Evolutionary conservation across 768 basidiomycete genomes (phyloP).

Genomic region (Hirschioporus abietinus): DNA sequence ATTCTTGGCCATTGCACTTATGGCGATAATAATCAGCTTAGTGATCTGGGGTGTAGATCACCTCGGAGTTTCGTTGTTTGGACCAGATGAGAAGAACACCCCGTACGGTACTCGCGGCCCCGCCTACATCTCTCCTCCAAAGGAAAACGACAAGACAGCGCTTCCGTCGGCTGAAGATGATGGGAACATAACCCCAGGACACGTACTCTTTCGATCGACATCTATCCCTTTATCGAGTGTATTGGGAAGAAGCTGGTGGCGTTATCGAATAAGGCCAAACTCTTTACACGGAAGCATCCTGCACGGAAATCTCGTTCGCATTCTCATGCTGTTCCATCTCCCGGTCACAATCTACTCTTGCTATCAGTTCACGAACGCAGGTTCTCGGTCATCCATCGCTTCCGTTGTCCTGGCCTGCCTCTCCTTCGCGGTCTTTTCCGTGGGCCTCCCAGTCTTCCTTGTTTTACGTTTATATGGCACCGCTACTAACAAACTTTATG

Average conservation of each 20-base stretch:
- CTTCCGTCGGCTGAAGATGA: conserved; percentile 9
- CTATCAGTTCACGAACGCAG: conserved; percentile 72
- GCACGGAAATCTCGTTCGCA: conserved; percentile 87
- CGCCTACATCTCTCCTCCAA: conserved; percentile 2
- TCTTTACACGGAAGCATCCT: conserved; percentile 79
- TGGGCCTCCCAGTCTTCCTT: conserved; percentile 70
- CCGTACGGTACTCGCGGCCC: neutral
- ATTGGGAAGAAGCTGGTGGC: conserved; percentile 45
- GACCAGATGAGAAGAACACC: neutral
- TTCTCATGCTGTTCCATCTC: conserved; percentile 90
- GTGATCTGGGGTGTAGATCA: conserved; percentile 72
- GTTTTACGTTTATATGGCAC: conserved; percentile 75
- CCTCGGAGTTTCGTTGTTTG: conserved; percentile 32
- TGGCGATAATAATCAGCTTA: conserved; percentile 61
- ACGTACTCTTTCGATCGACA: conserved; percentile 31
- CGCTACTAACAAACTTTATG: conserved; percentile 86
- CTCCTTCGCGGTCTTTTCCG: conserved; percentile 74
- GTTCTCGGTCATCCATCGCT: conserved; percentile 42
- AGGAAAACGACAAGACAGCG: conserved; percentile 10
- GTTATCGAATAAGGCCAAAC: conserved; percentile 45
- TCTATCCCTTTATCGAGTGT: conserved; percentile 29
- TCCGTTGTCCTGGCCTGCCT: conserved; percentile 77
- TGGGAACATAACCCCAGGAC: conserved; percentile 18
- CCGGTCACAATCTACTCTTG: conserved; percentile 90
- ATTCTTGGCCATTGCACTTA: conserved; percentile 75